These are phyloP conservation scores for Lanmaoa pseudosensibilis DNA, from an alignment of 768 basidiomycete genomes.

Conservation along the genomic window DNA sequence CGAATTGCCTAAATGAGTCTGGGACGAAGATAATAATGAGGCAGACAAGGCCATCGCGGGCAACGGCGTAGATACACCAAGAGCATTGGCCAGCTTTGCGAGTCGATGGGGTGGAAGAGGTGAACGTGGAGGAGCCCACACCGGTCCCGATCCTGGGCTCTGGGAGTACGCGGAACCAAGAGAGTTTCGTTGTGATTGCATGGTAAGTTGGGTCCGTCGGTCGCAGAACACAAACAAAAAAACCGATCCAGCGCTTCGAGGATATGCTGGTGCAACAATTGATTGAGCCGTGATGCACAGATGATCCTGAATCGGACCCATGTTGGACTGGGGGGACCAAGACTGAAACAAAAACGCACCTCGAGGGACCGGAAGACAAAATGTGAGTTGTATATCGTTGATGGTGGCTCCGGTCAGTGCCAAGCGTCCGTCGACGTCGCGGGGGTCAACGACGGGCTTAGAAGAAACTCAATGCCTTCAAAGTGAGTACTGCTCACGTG, in stretches of 20 bases:
- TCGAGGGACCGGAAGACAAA: conserved; percentile 5
- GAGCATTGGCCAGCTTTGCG: conserved; percentile 81
- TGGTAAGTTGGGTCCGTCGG: conserved; percentile 1
- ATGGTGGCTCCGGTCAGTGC: background rate
- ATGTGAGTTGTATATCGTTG: background rate
- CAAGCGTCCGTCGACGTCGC: conserved; percentile 4
- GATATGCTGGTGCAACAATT: conserved; percentile 1
- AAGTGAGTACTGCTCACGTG: conserved; percentile 23
- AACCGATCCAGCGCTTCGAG: conserved; percentile 7
- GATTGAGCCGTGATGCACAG: conserved; percentile 1
- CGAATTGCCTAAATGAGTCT: conserved; percentile 13
- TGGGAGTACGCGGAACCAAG: conserved; percentile 9
- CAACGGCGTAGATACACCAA: conserved; percentile 75
- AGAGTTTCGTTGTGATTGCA: conserved; percentile 19
- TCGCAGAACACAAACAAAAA: conserved; percentile 1
- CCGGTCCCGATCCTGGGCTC: conserved; percentile 6
- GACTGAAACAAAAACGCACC: conserved; percentile 9
- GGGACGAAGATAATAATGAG: conserved; percentile 12
- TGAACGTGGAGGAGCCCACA: conserved; percentile 65
- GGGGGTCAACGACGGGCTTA: conserved; percentile 9
- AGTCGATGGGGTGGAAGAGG: conserved; percentile 76
- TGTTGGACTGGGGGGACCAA: background rate
- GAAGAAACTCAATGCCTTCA: conserved; percentile 7
- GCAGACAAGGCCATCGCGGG: conserved; percentile 44
- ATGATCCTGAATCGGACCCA: background rate